Conservation (phyloP, 805 yeast species). For the Lachancea sp. region DNA sequence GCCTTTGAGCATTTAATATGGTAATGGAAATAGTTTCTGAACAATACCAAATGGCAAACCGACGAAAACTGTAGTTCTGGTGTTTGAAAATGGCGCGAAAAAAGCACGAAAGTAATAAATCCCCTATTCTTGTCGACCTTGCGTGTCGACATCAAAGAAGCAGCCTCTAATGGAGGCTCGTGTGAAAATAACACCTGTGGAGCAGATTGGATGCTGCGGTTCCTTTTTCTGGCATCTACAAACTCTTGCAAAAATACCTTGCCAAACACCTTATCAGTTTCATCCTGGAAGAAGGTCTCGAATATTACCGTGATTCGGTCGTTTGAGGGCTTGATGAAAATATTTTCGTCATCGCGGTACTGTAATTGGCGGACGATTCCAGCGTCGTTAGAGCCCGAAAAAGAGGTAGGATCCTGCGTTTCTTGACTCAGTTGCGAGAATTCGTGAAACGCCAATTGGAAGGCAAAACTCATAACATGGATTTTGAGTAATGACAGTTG, state of each 20-base stretch:
- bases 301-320: slow-evolving; percentile 96
- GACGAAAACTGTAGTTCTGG: slow-evolving; percentile 30
- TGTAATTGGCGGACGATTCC: slow-evolving; percentile 40
- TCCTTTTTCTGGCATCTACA: slow-evolving; percentile 90
- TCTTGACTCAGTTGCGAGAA: slow-evolving; percentile 57
- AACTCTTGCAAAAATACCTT: slow-evolving; percentile 88
- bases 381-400: slow-evolving; percentile 20
- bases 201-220: slow-evolving; percentile 91
- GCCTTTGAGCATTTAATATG: slow-evolving; percentile 98
- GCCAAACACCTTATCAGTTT: slow-evolving; percentile 88
- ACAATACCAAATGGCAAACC: slow-evolving; percentile 83
- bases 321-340: slow-evolving; percentile 83
- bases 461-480: slow-evolving; percentile 87
- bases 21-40: slow-evolving; percentile 96
- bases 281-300: slow-evolving; percentile 91
- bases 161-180: slow-evolving; percentile 89
- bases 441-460: slow-evolving; percentile 74
- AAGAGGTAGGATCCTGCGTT: slow-evolving; percentile 12
- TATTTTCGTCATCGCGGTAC: slow-evolving; percentile 90
- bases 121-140: slow-evolving; percentile 37
- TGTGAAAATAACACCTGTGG: slow-evolving; percentile 94
- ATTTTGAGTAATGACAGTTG: slow-evolving; percentile 74
- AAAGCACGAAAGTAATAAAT: slow-evolving; percentile 64
- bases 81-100: slow-evolving; percentile 86
- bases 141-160: slow-evolving; percentile 35